phyloP scores from a whole-genome alignment of 768 basidiomycete species.

The Leccinum truebloodii region DNA sequence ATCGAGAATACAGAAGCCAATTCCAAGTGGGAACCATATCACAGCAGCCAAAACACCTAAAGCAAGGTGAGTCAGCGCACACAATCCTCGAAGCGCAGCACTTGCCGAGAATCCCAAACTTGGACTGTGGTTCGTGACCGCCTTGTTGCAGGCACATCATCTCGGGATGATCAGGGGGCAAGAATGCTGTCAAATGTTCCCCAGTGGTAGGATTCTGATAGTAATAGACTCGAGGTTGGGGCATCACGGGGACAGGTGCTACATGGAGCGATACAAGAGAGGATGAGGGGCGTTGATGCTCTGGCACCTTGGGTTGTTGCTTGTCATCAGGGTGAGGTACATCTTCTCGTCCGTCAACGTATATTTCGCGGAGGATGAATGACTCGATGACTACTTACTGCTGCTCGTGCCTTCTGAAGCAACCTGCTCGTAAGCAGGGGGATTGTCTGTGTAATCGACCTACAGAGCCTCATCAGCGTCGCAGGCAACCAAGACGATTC shows the following conservation, averaged over 20 bases:
- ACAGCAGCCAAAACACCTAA: conserved; percentile 79
- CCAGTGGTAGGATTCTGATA: conserved; percentile 65
- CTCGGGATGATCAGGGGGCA: conserved; percentile 79
- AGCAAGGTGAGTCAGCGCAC: background rate
- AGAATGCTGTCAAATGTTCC: conserved; percentile 56
- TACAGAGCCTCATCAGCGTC: conserved; percentile 3
- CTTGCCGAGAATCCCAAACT: conserved; percentile 72
- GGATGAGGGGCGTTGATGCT: conserved; percentile 9
- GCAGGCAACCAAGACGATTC: background rate
- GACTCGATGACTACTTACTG: conserved; percentile 25
- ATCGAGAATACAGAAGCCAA: conserved; percentile 78
- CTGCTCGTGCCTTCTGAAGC: conserved; percentile 27
- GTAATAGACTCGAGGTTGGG: conserved; percentile 59
- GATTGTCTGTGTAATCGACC: conserved; percentile 36
- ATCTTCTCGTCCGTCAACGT: conserved; percentile 12
- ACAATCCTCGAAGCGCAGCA: conserved; percentile 1
- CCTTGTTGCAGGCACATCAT: conserved; percentile 85
- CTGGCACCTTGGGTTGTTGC: conserved; percentile 10
- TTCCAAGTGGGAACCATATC: conserved; percentile 84
- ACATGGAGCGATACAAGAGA: conserved; percentile 25
- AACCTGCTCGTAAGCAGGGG: conserved; percentile 51
- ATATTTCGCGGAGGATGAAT: background rate
- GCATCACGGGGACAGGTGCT: conserved; percentile 35
- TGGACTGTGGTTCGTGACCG: conserved; percentile 60
- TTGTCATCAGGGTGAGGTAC: conserved; percentile 12